Evolutionary conservation across 257 asterid species (phyloP).

Genomic region (Prunella vulgaris): DNA sequence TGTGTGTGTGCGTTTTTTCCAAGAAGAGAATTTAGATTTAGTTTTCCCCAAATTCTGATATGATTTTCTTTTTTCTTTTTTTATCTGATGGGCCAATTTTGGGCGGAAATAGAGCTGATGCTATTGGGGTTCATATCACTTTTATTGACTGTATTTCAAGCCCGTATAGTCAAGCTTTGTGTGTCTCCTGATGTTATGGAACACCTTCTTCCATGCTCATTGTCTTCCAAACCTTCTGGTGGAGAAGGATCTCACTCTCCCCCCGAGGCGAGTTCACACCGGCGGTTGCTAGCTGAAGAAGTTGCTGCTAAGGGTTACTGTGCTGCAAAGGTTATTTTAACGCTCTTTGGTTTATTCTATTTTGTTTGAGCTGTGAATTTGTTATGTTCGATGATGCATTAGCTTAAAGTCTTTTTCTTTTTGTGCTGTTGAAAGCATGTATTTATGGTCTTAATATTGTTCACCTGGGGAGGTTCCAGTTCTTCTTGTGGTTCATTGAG

Average conservation of each 20-base stretch:
- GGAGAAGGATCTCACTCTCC: slow-evolving; percentile 21
- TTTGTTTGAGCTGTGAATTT: slow-evolving; percentile 1
- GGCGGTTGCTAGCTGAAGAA: slow-evolving; percentile 57
- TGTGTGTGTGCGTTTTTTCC: neutral
- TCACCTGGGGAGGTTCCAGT: slow-evolving; percentile 3
- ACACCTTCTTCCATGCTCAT: slow-evolving; percentile 57
- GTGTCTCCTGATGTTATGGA: slow-evolving; percentile 33
- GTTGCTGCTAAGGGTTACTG: slow-evolving; percentile 39
- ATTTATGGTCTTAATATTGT: neutral
- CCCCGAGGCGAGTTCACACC: slow-evolving; percentile 27
- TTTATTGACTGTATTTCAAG: slow-evolving; percentile 67
- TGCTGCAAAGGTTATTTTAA: slow-evolving; percentile 45
- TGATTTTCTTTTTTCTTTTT: slow-evolving; percentile 4
- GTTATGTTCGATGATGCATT: neutral
- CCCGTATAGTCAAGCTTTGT: slow-evolving; percentile 48
- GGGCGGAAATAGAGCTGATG: slow-evolving; percentile 55
- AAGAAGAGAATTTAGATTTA: neutral
- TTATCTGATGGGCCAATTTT: slow-evolving; percentile 21
- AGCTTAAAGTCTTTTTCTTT: neutral
- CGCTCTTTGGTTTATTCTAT: neutral
- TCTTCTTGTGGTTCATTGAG: slow-evolving; percentile 3
- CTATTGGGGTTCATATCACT: slow-evolving; percentile 81
- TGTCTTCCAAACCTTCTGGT: slow-evolving; percentile 17
- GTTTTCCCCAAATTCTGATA: slow-evolving; percentile 1
- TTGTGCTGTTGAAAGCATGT: neutral